Evolutionary conservation across 345 rosid genomes (phyloP).

Genomic region (Cochlearia excelsa): DNA sequence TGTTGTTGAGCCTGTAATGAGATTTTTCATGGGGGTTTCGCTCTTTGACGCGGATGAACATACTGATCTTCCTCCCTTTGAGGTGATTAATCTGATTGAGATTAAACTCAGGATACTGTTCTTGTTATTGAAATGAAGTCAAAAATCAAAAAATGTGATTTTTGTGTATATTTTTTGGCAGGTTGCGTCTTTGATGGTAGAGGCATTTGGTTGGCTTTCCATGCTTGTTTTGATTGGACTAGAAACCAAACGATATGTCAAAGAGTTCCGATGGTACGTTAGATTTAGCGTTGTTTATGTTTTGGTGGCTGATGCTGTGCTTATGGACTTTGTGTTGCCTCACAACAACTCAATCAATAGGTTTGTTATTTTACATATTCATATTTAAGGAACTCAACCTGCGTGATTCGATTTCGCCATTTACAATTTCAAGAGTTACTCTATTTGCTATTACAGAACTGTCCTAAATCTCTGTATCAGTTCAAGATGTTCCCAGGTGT

Average conservation of each 20-base stretch:
- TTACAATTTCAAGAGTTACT: neutral
- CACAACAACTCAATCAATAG: conserved; percentile 49
- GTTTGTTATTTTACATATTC: conserved; percentile 33
- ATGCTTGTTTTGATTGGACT: conserved; percentile 63
- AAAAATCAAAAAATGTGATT: conserved; percentile 1
- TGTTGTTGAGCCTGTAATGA: conserved; percentile 65
- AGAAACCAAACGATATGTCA: conserved; percentile 63
- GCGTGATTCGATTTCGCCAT: no score
- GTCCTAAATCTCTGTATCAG: conserved; percentile 56
- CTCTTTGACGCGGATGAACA: conserved; percentile 56
- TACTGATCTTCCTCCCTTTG: conserved; percentile 64
- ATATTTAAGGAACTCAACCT: no score
- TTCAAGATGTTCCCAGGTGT: conserved; percentile 71
- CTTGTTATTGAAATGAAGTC: conserved; percentile 6
- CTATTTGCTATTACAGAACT: conserved; percentile 45
- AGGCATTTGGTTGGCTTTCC: conserved; percentile 79
- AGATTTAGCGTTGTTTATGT: conserved; percentile 78
- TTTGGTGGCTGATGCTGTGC: conserved; percentile 80
- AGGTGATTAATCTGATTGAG: conserved; percentile 42
- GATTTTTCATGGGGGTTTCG: conserved; percentile 66
- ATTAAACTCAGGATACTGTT: neutral
- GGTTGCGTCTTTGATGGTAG: conserved; percentile 59
- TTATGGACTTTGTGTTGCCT: conserved; percentile 64
- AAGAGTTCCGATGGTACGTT: conserved; percentile 80
- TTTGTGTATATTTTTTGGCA: conserved; percentile 28